phyloP scores from a whole-genome alignment of 2,329 filamentous ascomycete species.

The Scedosporium apiospermum region DNA sequence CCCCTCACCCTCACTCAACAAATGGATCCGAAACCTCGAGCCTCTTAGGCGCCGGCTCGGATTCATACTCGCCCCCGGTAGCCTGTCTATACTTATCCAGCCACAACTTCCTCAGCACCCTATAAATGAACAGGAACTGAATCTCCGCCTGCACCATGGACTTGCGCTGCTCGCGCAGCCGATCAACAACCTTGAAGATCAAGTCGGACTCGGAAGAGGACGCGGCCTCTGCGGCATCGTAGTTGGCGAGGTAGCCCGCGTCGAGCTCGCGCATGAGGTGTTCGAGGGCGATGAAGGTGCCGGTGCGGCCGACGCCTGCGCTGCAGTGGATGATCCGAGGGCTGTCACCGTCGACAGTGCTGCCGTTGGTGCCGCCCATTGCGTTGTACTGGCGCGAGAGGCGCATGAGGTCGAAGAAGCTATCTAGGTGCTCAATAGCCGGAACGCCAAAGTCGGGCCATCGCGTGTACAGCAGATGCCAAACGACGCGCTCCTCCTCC shows the following conservation, averaged over 20 bases:
- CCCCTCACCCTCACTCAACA: too few species aligned
- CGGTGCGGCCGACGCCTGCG: slow-evolving; percentile 86
- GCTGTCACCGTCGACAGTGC: slow-evolving; percentile 23
- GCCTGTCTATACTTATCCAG: slow-evolving; percentile 47
- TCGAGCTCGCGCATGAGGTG: slow-evolving; percentile 78
- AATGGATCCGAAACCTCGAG: slow-evolving; percentile 30
- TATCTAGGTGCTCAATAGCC: slow-evolving; percentile 53
- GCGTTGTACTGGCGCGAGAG: slow-evolving; percentile 52
- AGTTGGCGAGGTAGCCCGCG: slow-evolving; percentile 54
- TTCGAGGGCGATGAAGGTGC: slow-evolving; percentile 94
- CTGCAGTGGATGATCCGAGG: slow-evolving; percentile 82
- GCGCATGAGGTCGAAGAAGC: slow-evolving; percentile 60
- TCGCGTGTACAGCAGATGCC: slow-evolving; percentile 75
- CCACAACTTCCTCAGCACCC: slow-evolving; percentile 70
- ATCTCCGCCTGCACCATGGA: slow-evolving; percentile 89
- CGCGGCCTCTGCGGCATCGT: slow-evolving; percentile 20
- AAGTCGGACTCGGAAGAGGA: slow-evolving; percentile 34
- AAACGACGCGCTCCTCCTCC: slow-evolving; percentile 52
- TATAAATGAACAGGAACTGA: slow-evolving; percentile 84
- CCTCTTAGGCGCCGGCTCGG: slow-evolving; percentile 42
- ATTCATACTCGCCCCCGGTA: slow-evolving; percentile 17
- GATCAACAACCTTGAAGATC: slow-evolving; percentile 70
- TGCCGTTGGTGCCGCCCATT: not conserved
- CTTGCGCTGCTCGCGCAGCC: slow-evolving; percentile 75
- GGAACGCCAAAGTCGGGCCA: slow-evolving; percentile 92